Percentiles rank a stretch among this genome's conserved stretches.
These are phyloP conservation scores for Ilyonectria destructans DNA, from an alignment of 2,329 filamentous ascomycete species.

Conservation along the genomic window DNA sequence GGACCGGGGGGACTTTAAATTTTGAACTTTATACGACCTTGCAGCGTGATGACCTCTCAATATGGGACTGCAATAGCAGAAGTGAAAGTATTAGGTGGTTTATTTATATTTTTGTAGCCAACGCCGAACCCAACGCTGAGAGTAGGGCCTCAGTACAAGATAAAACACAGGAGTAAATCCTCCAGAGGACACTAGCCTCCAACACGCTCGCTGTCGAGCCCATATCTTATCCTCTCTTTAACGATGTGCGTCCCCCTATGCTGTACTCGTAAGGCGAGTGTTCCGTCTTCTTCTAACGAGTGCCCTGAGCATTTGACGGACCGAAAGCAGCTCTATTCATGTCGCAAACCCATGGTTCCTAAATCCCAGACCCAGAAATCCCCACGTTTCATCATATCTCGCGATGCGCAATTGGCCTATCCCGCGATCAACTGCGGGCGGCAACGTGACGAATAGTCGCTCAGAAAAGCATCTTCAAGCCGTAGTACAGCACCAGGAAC, in stretches of 20 bases:
- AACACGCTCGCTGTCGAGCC: not conserved
- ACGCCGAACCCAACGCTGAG: slow-evolving; percentile 30
- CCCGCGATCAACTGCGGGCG: not conserved
- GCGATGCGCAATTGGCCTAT: slow-evolving; percentile 3
- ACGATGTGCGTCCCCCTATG: not conserved
- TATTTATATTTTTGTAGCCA: slow-evolving; percentile 24
- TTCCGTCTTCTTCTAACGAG: slow-evolving; percentile 20
- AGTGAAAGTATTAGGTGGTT: slow-evolving; percentile 13
- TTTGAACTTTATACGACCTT: slow-evolving; percentile 17
- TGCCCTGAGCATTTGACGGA: not conserved
- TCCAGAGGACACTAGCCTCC: slow-evolving; percentile 23
- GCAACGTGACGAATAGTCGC: not conserved
- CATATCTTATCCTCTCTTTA: slow-evolving; percentile 7
- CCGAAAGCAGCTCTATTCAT: slow-evolving; percentile 7
- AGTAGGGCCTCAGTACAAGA: slow-evolving; percentile 17
- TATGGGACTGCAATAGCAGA: not conserved
- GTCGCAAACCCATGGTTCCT: not conserved
- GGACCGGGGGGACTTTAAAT: slow-evolving; percentile 38
- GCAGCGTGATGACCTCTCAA: not conserved
- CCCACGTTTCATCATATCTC: slow-evolving; percentile 19
- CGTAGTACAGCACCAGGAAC: slow-evolving; percentile 84
- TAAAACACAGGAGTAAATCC: slow-evolving; percentile 8
- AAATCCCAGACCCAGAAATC: not conserved
- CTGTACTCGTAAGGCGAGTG: slow-evolving; percentile 2
- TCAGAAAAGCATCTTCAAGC: slow-evolving; percentile 76